Percentiles rank a stretch among this genome's conserved stretches.
Evolutionary conservation across 306 rosid species (phyloP).

Genomic region (Datisca glomerata): DNA sequence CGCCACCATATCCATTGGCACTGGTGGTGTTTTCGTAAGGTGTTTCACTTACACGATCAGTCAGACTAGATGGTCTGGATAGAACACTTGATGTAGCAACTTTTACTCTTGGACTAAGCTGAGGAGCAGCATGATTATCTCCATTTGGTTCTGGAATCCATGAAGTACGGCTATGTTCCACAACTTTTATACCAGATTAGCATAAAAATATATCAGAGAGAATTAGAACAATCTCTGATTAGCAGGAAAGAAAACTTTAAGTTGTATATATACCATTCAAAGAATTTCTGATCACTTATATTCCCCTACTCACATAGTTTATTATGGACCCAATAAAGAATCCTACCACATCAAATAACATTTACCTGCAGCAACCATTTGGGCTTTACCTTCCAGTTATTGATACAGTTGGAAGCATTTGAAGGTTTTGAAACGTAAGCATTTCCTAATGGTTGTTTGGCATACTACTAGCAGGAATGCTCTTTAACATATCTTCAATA

Average conservation of each 20-base stretch:
- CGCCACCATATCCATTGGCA: too few relatives aligned
- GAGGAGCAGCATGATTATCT: conserved; percentile 18
- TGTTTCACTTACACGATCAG: conserved; percentile 54
- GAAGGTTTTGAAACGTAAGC: conserved; percentile 20
- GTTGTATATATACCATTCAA: too few relatives aligned
- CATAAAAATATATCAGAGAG: too few relatives aligned
- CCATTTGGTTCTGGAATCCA: conserved; percentile 28
- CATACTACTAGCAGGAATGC: conserved; percentile 18
- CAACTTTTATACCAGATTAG: conserved; percentile 13
- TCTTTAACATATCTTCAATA: conserved; percentile 28
- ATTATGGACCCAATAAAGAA: too few relatives aligned
- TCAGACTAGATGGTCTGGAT: conserved; percentile 17
- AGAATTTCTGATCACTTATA: too few relatives aligned
- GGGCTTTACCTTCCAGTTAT: conserved; percentile 32
- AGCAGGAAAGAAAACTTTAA: too few relatives aligned
- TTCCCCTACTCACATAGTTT: too few relatives aligned
- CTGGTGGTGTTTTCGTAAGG: too few relatives aligned
- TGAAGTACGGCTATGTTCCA: conserved; percentile 26
- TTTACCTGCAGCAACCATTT: not conserved
- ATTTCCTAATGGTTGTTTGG: conserved; percentile 23
- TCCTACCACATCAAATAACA: not conserved
- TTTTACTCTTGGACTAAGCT: conserved; percentile 21
- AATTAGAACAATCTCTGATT: too few relatives aligned
- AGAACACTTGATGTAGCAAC: conserved; percentile 22
- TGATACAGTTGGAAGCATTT: conserved; percentile 35